Conservation (phyloP, 1,139 yeast species). For the Protomyces gravidus region DNA sequence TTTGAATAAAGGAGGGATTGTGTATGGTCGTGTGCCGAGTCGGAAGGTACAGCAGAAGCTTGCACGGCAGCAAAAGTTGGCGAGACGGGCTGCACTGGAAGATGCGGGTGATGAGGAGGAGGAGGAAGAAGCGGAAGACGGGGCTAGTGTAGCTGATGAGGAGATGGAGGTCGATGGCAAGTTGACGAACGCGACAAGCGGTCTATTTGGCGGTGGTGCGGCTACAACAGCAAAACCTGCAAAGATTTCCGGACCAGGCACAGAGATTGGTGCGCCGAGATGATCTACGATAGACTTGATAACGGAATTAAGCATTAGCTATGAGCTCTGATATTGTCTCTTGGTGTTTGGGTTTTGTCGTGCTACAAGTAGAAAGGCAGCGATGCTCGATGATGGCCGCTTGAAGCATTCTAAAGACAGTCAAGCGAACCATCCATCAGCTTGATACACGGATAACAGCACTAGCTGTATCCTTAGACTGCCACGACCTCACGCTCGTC, state of each 20-base stretch:
- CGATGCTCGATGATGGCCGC: too few species aligned
- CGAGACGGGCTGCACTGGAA: not conserved
- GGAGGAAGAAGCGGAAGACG: not conserved
- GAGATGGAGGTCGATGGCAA: slow-evolving; percentile 1
- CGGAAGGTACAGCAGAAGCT: not conserved
- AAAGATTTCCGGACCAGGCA: not conserved
- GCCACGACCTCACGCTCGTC: slow-evolving; percentile 28
- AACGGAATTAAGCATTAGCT: not conserved
- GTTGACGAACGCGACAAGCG: not conserved
- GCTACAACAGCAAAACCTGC: not conserved
- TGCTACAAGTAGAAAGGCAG: not conserved
- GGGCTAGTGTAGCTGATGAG: not conserved
- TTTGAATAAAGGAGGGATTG: not conserved
- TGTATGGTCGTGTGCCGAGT: slow-evolving; percentile 3
- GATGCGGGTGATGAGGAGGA: not conserved
- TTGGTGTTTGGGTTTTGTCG: not conserved
- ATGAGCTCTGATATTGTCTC: not conserved
- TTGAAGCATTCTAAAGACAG: too few species aligned
- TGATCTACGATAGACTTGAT: not conserved
- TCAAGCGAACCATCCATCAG: not conserved
- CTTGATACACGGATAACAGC: not conserved
- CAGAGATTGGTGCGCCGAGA: not conserved
- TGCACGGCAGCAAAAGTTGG: not conserved
- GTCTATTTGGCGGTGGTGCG: not conserved
- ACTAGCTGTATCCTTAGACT: slow-evolving; percentile 1